Percentiles rank a stretch among this genome's conserved stretches.
Evolutionary conservation across 176 grass and related monocot species (phyloP).

Genomic region (Avena atlantica): DNA sequence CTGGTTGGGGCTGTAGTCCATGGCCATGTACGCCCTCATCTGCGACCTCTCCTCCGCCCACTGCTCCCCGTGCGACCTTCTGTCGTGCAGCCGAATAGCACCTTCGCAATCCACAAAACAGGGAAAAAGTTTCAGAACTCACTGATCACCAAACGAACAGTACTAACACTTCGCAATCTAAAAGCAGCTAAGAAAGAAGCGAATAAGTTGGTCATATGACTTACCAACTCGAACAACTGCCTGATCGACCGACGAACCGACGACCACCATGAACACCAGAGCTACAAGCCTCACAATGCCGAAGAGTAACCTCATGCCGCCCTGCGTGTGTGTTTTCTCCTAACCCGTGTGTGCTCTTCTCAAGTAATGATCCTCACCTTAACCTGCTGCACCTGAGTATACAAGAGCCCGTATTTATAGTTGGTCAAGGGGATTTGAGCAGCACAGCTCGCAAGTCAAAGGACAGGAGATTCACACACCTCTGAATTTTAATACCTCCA

Average conservation of each 20-base stretch:
- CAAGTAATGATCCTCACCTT: constrained; percentile 19
- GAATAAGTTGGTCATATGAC: not conserved
- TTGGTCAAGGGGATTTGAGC: constrained; percentile 44
- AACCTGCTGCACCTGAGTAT: constrained; percentile 1
- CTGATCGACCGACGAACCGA: constrained; percentile 62
- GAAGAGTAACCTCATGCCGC: constrained; percentile 50
- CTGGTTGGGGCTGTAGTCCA: constrained; percentile 16
- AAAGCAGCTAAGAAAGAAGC: not conserved
- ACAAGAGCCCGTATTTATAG: constrained; percentile 36
- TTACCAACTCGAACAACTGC: constrained; percentile 61
- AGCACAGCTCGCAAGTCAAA: constrained; percentile 64
- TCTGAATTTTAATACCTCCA: constrained; percentile 57
- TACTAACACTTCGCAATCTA: not conserved
- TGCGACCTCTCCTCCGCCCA: constrained; percentile 60
- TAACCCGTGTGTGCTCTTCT: constrained; percentile 10
- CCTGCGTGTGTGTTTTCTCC: not conserved
- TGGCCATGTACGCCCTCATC: constrained; percentile 55
- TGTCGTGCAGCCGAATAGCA: constrained; percentile 64
- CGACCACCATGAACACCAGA: constrained; percentile 49
- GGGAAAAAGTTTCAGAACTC: constrained; percentile 10
- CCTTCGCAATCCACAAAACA: constrained; percentile 28
- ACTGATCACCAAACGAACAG: not conserved
- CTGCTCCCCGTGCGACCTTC: constrained; percentile 50
- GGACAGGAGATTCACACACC: constrained; percentile 52
- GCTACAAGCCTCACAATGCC: constrained; percentile 49